Base-by-base conservation (phyloP, 768 basidiomycete genomes). In the Wakefieldia striispora region DNA sequence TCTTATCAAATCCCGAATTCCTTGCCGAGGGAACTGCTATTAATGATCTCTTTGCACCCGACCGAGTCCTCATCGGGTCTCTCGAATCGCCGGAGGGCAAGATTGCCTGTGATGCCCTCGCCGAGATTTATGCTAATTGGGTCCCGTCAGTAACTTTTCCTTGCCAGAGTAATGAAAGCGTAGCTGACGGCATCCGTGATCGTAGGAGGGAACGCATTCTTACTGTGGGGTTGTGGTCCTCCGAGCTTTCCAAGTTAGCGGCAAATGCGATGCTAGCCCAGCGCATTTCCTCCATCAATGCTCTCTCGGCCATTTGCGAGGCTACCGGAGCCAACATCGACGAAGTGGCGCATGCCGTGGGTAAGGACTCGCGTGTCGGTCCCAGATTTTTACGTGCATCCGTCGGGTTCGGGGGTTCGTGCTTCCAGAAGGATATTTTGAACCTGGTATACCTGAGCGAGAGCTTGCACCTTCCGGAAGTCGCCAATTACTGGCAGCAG, bases 191-290 rank as follows among this genome's bases (percentile, higher is more conserved):
- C 35, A 33, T 36, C 29, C 6, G 12, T 16, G 37, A 17, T 38
- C 13, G 41, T 54, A 91, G 88, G 23, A 74, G 69, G 52, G 82
- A 92, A 4, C 79, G 80, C 40, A 90, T 97, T 67, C 77, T 99
- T 43, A 91, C 89, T 17, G 97, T 98, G 59, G 95, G 97, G 56
- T 80, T 99, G 24, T 99, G 97, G 97, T 95, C 92, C 2, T 97
- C 95, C 3, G 97, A 99, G 71, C 83, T 99, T 23, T 91, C 95
- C 56, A 99, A 99, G 77, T 84, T 99, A 54, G 97, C 97, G 10
- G 97, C 97, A 47, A 99, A 99, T 68, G 97, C 97, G 50, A 95
- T 99, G 93, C 86, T 99, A 52, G 97, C 97, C 8, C 97, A 99
- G 70, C 90, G 97, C 54, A 99, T 99, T 69, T 98, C 95, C 9